Evolutionary conservation across 1,139 yeast species (phyloP), one percentile per base, ranked within the genome.

Genomic region (Debaryomyces fabryi): DNA sequence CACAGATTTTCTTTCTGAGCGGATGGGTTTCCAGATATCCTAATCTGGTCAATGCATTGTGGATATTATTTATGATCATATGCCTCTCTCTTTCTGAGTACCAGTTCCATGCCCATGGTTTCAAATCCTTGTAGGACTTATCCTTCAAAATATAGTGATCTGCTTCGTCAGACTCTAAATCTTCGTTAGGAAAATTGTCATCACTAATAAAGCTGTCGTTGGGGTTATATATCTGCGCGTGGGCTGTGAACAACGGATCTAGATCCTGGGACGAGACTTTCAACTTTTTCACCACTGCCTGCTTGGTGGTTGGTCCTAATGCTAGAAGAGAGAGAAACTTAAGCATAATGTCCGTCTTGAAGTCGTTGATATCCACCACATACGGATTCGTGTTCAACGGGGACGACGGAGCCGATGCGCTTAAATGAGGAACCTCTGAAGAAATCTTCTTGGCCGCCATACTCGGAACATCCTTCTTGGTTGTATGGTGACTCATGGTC

Each of bases 1-100:
- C 68, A 43, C 62, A 61, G 44, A 75, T 66, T 50, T 69, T 72
- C 49, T 62, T 68, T 38, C 81, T 59, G 46, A 75, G 61, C 6
- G 81, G 80, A 56, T 76, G 79, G 12, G 79, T 72, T 39, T 69
- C 76, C 57, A 72, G 72, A 50, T 63, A 76, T 27, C 80, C 81
- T 40, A 73, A 58, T 43, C 81, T 58, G 20, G 76, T 74, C 52
- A 76, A 66, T 9, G 78, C 78, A 49, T 67, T 64, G 53, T 72
- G 65, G 43, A 68, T 63, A 52, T 74, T 75, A 34, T 65, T 60
- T 25, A 71, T 56, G 30, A 76, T 63, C 44, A 68, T 54, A 4
- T 52, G 52, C 39, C 76, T 62, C 55, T 76, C 79, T 34, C 59
- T 59, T n/a, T 55, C 59, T 13, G 70, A 58, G 56, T 69, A 75